Evolutionary conservation across 1,139 yeast species (phyloP).

Genomic region (Pichia sp.): DNA sequence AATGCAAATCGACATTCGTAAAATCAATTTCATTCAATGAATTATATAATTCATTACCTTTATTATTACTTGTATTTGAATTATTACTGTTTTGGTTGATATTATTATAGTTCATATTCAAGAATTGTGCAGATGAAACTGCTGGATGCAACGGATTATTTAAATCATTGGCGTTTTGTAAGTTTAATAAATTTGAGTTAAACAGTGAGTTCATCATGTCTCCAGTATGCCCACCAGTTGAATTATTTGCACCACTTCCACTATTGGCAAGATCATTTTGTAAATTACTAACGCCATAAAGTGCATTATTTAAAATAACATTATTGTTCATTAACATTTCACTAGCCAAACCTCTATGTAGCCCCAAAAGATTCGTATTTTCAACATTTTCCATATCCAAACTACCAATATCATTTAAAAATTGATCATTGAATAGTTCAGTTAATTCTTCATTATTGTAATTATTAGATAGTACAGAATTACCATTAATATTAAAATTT

Average conservation of each 20-base stretch:
- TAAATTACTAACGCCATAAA: not conserved
- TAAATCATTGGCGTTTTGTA: not conserved
- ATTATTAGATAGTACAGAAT: not conserved
- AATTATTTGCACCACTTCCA: not conserved
- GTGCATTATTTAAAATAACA: not conserved
- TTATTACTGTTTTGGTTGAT: not conserved
- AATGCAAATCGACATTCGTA: conserved; percentile 33
- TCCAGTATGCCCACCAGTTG: not conserved
- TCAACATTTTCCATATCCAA: conserved; percentile 18
- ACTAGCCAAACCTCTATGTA: conserved; percentile 6
- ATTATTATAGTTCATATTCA: not conserved
- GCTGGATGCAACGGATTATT: not conserved
- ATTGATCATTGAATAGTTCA: conserved; percentile 27
- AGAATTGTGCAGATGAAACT: not conserved
- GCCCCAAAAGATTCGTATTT: conserved; percentile 3
- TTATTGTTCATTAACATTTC: not conserved
- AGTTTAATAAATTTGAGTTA: not conserved
- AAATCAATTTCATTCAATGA: conserved; percentile 69
- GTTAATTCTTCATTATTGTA: conserved; percentile 13
- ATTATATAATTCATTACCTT: conserved; percentile 39
- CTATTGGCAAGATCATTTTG: not conserved
- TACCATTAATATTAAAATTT: not conserved
- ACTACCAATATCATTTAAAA: conserved; percentile 29
- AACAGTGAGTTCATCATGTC: not conserved
- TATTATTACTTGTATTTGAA: not conserved